phyloP scores from a whole-genome alignment of 176 grass and related monocot species.

The Ensete glaucum region DNA sequence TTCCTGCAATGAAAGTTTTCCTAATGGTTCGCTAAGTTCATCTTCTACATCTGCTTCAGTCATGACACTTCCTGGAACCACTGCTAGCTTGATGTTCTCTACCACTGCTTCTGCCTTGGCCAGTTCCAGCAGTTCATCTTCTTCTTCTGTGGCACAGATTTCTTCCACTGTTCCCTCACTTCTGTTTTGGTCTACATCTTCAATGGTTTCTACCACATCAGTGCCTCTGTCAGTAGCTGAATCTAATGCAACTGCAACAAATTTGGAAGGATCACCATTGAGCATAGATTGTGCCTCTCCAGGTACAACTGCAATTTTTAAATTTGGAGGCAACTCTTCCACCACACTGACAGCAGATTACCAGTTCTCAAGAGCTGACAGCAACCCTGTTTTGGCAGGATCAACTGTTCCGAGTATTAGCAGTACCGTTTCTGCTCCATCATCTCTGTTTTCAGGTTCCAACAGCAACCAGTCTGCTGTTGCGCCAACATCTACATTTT shows the following conservation, averaged over 20 bases:
- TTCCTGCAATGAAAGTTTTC: conserved; percentile 26
- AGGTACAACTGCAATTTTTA: neutral
- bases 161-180: conserved; percentile 11
- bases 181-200: neutral
- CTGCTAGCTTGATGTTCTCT: conserved; percentile 9
- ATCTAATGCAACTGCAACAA: conserved; percentile 6
- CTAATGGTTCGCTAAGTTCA: conserved; percentile 37
- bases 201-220: neutral
- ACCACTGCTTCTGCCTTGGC: conserved; percentile 9
- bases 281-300: neutral
- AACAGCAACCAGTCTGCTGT: neutral
- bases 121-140: conserved; percentile 19
- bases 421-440: conserved; percentile 6
- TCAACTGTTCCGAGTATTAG: neutral
- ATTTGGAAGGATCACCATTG: conserved; percentile 7
- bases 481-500: too few relatives aligned
- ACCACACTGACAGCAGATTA: neutral
- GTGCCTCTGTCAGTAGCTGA: conserved; percentile 14
- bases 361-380: conserved; percentile 14
- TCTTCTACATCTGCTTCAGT: conserved; percentile 18
- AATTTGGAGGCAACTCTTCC: neutral
- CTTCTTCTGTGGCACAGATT: conserved; percentile 19
- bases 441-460: conserved; percentile 20
- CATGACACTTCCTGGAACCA: conserved; percentile 17
- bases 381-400: neutral